Base-by-base conservation (phyloP, 495 filamentous ascomycete genomes). In the Bacidia rubella region DNA sequence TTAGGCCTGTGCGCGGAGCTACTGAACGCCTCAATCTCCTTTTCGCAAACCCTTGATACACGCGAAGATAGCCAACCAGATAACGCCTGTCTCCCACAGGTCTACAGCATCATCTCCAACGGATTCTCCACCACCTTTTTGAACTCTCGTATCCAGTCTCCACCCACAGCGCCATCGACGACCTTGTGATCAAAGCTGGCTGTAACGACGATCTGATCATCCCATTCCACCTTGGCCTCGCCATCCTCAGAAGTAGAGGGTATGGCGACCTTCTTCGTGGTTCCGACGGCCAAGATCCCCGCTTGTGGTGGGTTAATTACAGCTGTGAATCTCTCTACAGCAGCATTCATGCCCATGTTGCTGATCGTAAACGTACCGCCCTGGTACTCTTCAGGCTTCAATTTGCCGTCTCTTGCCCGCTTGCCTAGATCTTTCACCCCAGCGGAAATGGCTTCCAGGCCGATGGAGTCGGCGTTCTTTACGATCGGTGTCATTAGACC, bases 291-390 rank as follows among this genome's bases (percentile, higher is more conserved):
- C 53, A 99, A 77, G 68, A 99, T 99, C 63, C 79, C 82, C 41
- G 93, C 90, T 74, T 98, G 92, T 26, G 93, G 93, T 44, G 93
- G 93, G 77, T 99, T 99, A 78, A 99, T 95, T 65, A 99, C 84
- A 57, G 93, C 93, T n/a, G 93, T 96, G 75, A 99, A 99, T 59
- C 87, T 81, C 65, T 96, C 89, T 56, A 99, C 81, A 35, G 93
- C 93, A 10, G 81, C 61, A 77, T 99, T 99, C 92, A 97, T 97
- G 66, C 93, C 93, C 93, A 99, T 95, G 80, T 99, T 99, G 72
- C 84, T 90, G 72, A 99, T 99, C 65, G 90, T 95, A 72, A 99
- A 94, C 60, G 88, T 95, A 66, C 93, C 93, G 42, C 93, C 93
- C 73, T 96, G 90, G 81, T 90, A 99, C 70, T 99, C 89, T 67